Base-by-base conservation (phyloP, 129 eudicot genomes). In the Deinandra increscens region DNA sequence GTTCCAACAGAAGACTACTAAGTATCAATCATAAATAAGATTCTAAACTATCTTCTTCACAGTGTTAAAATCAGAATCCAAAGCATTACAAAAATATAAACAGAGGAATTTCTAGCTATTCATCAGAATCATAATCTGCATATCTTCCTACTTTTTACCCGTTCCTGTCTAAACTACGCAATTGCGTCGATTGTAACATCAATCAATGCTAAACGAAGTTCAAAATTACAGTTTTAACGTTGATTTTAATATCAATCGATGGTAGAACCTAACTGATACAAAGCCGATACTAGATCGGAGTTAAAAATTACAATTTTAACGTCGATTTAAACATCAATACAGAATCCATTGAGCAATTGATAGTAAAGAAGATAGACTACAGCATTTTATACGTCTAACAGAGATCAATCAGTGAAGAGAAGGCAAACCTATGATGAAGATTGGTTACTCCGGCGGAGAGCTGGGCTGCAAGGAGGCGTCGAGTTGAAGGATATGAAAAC, bases 401-500 rank as follows among this genome's bases (percentile, higher is more conserved):
- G 37, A 59, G 48, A 34, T 12, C n/a, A 42, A 71, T 31, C 2
- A 9, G 49, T 11, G 18, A 73, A 62, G 8, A 62, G 53, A 50
- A 36, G 0, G 14, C 69, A 18, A 33, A 60, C 76, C 60, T 71
- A 14, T 3, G 68, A 71, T 72, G 59, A 34, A 37, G 69, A 61
- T 72, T 31, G 42, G 19, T 73, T 14, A 61, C 29, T 62, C 53
- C 71, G 73, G 68, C 72, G 26, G 78, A 42, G 51, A 55, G 73
- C 71, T 66, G 79, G 64, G 61, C 2, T 9, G 74, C 38, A 10
- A 54, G 6, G 60, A 44, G 66, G 76, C 72, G 69, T 48, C n/a
- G n/a, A n/a, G n/a, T n/a, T n/a, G 1, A 56, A 33, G 50, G 59
- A 66, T 75, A 43, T 75, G 51, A 43, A 75, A 75, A 66, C 79